Percentiles rank a stretch among this genome's conserved stretches.
Conservation (phyloP, 2,329 filamentous ascomycete genomes). For the Albifimbria verrucaria region DNA sequence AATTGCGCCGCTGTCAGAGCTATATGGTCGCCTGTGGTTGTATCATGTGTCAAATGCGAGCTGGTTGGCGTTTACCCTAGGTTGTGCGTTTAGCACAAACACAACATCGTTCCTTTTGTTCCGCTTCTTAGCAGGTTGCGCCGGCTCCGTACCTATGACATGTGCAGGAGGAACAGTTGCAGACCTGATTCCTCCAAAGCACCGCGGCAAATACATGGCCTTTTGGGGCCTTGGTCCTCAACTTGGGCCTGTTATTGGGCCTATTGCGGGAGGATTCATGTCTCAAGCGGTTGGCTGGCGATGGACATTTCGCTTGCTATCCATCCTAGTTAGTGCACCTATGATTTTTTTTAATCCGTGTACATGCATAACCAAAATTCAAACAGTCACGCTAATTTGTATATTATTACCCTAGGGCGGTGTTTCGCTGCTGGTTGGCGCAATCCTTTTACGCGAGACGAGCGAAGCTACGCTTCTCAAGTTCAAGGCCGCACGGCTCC, state of each 20-base stretch:
- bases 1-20: conserved; percentile 72
- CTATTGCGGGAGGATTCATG: conserved; percentile 71
- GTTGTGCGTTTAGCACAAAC: conserved; percentile 69
- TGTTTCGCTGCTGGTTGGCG: not conserved
- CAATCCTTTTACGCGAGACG: conserved; percentile 70
- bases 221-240: conserved; percentile 52
- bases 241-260: conserved; percentile 75
- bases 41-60: conserved; percentile 51
- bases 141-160: conserved; percentile 78
- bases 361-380: not conserved
- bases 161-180: conserved; percentile 75
- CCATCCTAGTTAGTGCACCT: conserved; percentile 59
- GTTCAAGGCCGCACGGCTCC: conserved; percentile 64
- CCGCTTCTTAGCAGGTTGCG: conserved; percentile 72
- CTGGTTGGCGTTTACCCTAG: conserved; percentile 72
- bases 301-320: conserved; percentile 79
- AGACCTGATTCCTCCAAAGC: conserved; percentile 74
- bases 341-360: conserved; percentile 14
- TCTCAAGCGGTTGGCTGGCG: conserved; percentile 66
- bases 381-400: not conserved
- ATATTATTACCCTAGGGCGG: not conserved
- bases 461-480: conserved; percentile 78
- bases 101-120: conserved; percentile 71
- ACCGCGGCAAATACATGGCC: conserved; percentile 78
- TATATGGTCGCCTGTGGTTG: conserved; percentile 65